Evolutionary conservation across 176 grass and related monocot genomes (phyloP), one percentile per base, ranked within the genome.

Genomic region (Hordeum vulgare): DNA sequence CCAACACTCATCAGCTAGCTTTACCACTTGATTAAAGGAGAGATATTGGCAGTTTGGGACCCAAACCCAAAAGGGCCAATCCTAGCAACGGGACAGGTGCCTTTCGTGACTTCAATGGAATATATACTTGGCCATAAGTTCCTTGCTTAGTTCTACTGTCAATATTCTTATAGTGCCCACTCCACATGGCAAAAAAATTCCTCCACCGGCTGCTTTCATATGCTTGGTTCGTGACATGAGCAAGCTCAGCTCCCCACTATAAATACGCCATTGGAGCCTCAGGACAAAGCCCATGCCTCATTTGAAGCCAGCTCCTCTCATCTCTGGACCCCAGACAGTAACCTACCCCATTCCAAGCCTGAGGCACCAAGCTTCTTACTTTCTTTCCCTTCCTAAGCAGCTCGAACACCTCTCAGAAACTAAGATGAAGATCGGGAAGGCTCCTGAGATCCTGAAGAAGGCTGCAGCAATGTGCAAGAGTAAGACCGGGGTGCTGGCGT

Each of bases 281-380:
- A 76, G 29, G 60, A 80, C 80, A 83, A 96, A 18, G 58, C 4
- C 76, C 83, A 89, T 91, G 86, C 21, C 66, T 40, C 66, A 70
- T 21, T 56, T 11, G 14, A 35, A 75, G 49, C 49, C 37, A 69
- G 59, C 29, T 11, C 49, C 9, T 27, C 27, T n/a, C 36, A 12
- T 63, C 25, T 63, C 12, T 13, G 13, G 8, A 31, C 26, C 60
- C 13, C 66, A n/a, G n/a, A n/a, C n/a, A 35, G 35, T 71, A 20
- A 39, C 3, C 58, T 74, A 57, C 9, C 64, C 69, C 59, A 72
- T 24, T 7, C 41, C 58, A 87, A 79, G 31, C 84, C 31, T 84
- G 28, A 62, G 62, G 5, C 45, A 49, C 0, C 51, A 54, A 6
- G 21, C 18, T 18, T 54, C 0, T 18, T 1, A 8, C 20, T 2